Conservation (phyloP, 257 asterid genomes). For the Apocynum venetum region DNA sequence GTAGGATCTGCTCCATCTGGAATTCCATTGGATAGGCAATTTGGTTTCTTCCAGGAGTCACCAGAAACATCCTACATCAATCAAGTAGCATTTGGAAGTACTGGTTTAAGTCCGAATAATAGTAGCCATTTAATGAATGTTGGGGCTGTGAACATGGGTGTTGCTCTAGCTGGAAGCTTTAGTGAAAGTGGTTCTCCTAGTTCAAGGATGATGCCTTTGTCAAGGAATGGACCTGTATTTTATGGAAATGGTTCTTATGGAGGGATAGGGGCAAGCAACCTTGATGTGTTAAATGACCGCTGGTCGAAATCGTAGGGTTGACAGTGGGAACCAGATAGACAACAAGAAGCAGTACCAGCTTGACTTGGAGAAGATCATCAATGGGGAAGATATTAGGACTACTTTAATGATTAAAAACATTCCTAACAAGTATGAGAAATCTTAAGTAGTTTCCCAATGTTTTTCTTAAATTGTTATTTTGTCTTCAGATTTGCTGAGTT, state of each 20-base stretch:
- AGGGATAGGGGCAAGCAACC: conserved; percentile 42
- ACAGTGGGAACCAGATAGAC: conserved; percentile 62
- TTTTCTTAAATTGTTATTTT: not conserved
- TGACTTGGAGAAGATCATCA: conserved; percentile 73
- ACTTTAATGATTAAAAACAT: conserved; percentile 95
- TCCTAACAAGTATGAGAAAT: conserved; percentile 78
- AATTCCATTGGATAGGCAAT: conserved; percentile 61
- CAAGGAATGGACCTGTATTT: conserved; percentile 64
- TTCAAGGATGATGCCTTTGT: conserved; percentile 54
- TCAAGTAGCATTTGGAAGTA: conserved; percentile 44
- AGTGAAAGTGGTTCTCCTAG: conserved; percentile 60
- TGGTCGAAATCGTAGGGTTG: conserved; percentile 67
- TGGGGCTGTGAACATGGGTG: conserved; percentile 60
- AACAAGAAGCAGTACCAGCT: conserved; percentile 82
- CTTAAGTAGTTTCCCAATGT: not conserved
- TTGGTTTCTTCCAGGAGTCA: conserved; percentile 79
- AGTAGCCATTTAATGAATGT: conserved; percentile 44
- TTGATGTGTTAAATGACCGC: conserved; percentile 60
- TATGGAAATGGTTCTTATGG: conserved; percentile 70
- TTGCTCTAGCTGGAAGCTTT: conserved; percentile 57
- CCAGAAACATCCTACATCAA: conserved; percentile 66
- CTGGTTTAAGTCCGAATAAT: conserved; percentile 41
- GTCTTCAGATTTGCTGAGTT: not conserved
- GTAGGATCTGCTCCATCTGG: conserved; percentile 98
- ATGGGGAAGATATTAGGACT: conserved; percentile 83